Evolutionary conservation across 2,329 filamentous ascomycete species (phyloP).

Genomic region (Lachnellula subtilissima): DNA sequence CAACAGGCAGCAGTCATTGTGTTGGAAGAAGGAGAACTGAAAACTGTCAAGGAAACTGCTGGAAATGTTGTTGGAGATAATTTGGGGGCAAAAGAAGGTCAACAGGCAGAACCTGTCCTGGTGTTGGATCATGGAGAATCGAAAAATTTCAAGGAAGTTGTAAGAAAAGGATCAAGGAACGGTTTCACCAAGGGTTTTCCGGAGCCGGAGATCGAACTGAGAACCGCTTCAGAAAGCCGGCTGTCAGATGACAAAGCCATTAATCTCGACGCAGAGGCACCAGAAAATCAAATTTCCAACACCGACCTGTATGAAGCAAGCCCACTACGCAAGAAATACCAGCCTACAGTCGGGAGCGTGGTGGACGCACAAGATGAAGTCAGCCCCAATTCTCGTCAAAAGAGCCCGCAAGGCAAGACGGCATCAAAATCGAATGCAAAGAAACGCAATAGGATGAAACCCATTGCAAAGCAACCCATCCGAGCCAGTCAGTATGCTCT

Average conservation of each 20-base stretch:
- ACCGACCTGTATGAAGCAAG: conserved; percentile 1
- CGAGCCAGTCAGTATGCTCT: not conserved
- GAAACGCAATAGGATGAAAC: not conserved
- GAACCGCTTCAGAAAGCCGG: not conserved
- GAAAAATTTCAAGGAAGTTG: not conserved
- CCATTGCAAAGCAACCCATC: not conserved
- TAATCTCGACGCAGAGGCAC: not conserved
- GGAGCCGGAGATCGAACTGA: not conserved
- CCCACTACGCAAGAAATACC: not conserved
- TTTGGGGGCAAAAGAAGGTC: not conserved
- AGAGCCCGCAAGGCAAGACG: not conserved
- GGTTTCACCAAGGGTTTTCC: not conserved
- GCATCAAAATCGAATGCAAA: not conserved
- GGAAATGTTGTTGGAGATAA: not conserved
- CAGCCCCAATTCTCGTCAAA: not conserved
- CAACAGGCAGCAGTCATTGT: not conserved
- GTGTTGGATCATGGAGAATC: not conserved
- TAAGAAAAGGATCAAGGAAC: not conserved
- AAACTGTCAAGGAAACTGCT: not conserved
- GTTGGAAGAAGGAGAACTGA: not conserved
- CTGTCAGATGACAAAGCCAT: not conserved
- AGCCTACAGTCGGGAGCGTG: not conserved
- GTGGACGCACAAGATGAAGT: not conserved
- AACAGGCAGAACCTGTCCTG: not conserved
- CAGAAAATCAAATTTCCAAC: not conserved